Evolutionary conservation across 768 basidiomycete genomes (phyloP).

Genomic region (Rhodosporidiobolus sp.): DNA sequence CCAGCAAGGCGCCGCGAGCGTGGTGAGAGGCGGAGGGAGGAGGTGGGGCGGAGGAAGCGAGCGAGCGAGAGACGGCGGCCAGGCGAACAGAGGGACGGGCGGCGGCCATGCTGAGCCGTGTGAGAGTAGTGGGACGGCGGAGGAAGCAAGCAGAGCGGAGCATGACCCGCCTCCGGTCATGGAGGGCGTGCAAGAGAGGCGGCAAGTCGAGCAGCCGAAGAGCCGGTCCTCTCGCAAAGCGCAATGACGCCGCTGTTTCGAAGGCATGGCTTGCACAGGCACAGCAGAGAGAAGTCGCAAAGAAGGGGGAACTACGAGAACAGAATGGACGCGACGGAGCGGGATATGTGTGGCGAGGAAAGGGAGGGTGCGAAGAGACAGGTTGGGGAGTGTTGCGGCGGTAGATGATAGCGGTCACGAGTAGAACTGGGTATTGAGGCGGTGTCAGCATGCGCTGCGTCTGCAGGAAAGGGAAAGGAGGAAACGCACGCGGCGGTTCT

Average conservation of each 20-base stretch:
- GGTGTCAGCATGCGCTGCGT: background rate
- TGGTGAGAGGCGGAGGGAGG: background rate
- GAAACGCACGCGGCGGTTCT: slow-evolving; percentile 73
- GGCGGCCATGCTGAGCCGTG: background rate
- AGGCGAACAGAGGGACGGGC: background rate
- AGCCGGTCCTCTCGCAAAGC: too few relatives aligned
- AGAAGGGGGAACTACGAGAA: background rate
- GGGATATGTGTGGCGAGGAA: background rate
- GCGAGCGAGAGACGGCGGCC: background rate
- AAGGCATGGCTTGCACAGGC: background rate
- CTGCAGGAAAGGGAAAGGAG: background rate
- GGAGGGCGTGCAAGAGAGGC: background rate
- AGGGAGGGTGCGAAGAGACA: background rate
- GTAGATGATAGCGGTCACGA: too few relatives aligned
- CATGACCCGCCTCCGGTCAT: background rate
- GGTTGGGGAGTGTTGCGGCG: background rate
- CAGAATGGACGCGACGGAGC: background rate
- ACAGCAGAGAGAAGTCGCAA: background rate
- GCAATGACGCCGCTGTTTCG: too few relatives aligned
- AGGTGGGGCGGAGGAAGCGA: background rate
- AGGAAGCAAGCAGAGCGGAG: background rate
- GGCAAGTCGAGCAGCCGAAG: background rate
- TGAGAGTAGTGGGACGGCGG: background rate
- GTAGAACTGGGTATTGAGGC: too few relatives aligned
- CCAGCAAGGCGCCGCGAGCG: slow-evolving; percentile 2